Conservation (phyloP, 2,329 filamentous ascomycete species). For the Pseudocercospora musae region DNA sequence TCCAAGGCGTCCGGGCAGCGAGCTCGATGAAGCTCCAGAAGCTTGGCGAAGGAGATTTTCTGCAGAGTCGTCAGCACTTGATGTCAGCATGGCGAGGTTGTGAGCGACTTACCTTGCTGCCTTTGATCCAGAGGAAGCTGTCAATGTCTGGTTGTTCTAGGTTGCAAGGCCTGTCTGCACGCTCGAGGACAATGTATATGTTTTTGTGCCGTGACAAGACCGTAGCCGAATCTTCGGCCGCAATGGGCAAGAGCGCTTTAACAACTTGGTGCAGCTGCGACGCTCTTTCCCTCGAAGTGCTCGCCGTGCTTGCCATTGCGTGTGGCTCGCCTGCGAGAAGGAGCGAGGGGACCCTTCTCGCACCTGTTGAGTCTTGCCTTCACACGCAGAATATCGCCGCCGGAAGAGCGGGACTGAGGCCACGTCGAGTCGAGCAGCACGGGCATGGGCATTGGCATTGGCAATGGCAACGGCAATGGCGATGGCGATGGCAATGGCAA, state of each 20-base stretch:
- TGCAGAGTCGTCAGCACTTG: not conserved
- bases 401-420: too few relatives aligned
- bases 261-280: not conserved
- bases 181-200: conserved; percentile 2
- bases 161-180: not conserved
- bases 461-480: too few relatives aligned
- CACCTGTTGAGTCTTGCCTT: not conserved
- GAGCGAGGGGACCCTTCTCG: not conserved
- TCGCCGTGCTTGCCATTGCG: not conserved
- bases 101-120: not conserved
- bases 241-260: conserved; percentile 1
- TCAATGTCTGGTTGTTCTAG: not conserved
- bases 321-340: not conserved
- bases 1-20: not conserved
- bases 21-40: not conserved
- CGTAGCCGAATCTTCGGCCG: not conserved
- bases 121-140: conserved; percentile 4
- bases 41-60: not conserved
- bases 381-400: not conserved
- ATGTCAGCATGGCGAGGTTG: not conserved
- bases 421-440: too few relatives aligned
- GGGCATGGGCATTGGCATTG: too few relatives aligned
- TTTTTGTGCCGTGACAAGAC: not conserved
- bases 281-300: not conserved
- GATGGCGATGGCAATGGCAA: not conserved